phyloP scores from a whole-genome alignment of 2,329 filamentous ascomycete genomes.

The Verticillium isaacii region DNA sequence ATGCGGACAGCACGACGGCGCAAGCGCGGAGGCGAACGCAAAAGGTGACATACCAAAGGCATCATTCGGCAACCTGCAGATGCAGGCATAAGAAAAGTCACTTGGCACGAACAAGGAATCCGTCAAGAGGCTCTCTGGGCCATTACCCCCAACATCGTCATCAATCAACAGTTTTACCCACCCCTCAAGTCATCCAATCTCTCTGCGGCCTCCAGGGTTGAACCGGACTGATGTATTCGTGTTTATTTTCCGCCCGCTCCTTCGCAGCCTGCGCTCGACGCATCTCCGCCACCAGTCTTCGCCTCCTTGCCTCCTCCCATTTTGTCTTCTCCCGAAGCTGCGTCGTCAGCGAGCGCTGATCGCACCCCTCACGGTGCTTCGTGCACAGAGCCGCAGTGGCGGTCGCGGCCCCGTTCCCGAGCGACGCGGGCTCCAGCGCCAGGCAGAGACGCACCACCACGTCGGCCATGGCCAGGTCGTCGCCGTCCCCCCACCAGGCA shows the following conservation, averaged over 20 bases:
- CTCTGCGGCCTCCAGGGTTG: too few species aligned
- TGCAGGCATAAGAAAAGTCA: too few species aligned
- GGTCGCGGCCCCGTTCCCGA: neutral
- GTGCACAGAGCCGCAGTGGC: neutral
- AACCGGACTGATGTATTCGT: too few species aligned
- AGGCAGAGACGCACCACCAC: neutral
- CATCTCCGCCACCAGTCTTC: neutral
- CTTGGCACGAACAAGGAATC: too few species aligned
- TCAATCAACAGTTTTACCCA: too few species aligned
- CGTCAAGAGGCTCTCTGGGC: too few species aligned
- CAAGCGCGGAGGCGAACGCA: too few species aligned
- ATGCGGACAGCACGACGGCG: too few species aligned
- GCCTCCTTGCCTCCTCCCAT: neutral
- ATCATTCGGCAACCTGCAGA: too few species aligned
- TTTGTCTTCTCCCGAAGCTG: neutral
- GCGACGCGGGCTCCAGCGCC: neutral
- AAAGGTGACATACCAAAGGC: too few species aligned
- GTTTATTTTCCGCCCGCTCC: neutral
- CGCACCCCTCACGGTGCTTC: neutral
- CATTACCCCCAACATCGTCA: too few species aligned
- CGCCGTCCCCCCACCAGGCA: neutral
- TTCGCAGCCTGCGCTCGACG: neutral
- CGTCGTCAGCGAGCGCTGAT: neutral
- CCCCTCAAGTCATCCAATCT: too few species aligned
- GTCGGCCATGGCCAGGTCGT: neutral